Evolutionary conservation across 306 rosid genomes (phyloP), one percentile per base, ranked within the genome.

Genomic region (Glycine tomentella): DNA sequence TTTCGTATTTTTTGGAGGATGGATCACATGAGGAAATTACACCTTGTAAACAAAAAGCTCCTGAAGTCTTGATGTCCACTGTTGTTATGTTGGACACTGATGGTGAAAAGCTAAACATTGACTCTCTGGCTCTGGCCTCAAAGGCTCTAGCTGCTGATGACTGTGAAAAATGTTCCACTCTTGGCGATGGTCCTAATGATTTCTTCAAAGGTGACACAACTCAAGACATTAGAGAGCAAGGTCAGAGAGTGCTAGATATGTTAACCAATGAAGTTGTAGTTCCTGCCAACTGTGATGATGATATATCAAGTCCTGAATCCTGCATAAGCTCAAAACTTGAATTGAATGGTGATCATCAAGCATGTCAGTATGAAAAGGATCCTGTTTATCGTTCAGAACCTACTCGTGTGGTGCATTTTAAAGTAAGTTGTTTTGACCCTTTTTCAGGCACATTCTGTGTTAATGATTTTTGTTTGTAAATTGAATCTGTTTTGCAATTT

Each of bases 281-380:
- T 59, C 72, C 74, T 82, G 52, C 58, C 31, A 45, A 67, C 59
- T 31, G 48, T 66, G 71, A 36, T 46, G 87, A 81, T 20, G 87
- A 58, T 33, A 45, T 67, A 63, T 62, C 83, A 31, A 55, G 20
- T 33, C 20, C 33, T 8, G 65, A 38, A 45, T 59, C 58, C 17
- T 70, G 52, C 73, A 46, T 48, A 76, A 67, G 82, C 72, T 64
- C 82, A 45, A 51, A 77, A 78, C 81, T 14, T 83, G 87, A 62
- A 70, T 79, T 42, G 77, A 31, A 62, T 58, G 81, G 72, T 3
- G 66, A 40, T 73, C 80, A 77, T 62, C 81, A 80, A 67, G 42
- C 78, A 14, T 25, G 31, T 25, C 31, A 25, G 1, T 61, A 52
- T 36, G 17, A 70, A 61, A 76, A 20, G 66, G 82, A 74, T 56